Conservation (phyloP, 495 filamentous ascomycete genomes). For the Penicillium lividum region DNA sequence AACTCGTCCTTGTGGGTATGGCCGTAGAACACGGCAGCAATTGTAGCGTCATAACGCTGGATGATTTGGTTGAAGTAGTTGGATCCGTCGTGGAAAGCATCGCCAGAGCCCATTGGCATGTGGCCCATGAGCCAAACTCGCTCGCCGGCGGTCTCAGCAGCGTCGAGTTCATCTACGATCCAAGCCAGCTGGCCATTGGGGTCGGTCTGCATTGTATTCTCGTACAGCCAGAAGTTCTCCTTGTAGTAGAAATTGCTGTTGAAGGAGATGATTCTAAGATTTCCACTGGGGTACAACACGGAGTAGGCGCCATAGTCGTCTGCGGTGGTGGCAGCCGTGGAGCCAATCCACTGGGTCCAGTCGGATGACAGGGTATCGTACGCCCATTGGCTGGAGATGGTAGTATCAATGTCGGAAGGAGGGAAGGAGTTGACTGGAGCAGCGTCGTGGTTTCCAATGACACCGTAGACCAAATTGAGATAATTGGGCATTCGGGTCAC, state of each 20-base stretch:
- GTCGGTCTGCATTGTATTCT: constrained; percentile 48
- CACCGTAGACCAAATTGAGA: constrained; percentile 47
- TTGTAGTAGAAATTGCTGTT: constrained; percentile 59
- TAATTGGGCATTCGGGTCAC: constrained; percentile 24
- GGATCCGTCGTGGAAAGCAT: constrained; percentile 52
- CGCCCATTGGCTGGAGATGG: constrained; percentile 47
- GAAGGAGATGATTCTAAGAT: constrained; percentile 56
- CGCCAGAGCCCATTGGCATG: constrained; percentile 47
- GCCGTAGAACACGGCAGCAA: constrained; percentile 55
- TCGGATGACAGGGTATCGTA: constrained; percentile 49
- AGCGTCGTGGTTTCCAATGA: constrained; percentile 56
- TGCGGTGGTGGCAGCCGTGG: constrained; percentile 32
- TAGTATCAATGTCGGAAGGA: constrained; percentile 33
- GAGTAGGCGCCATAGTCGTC: constrained; percentile 54
- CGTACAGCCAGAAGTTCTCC: constrained; percentile 55
- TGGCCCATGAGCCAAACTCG: constrained; percentile 56
- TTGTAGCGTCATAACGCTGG: constrained; percentile 49
- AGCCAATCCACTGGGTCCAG: constrained; percentile 52
- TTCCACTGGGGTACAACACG: constrained; percentile 34
- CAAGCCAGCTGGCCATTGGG: constrained; percentile 49
- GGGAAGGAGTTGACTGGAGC: constrained; percentile 55
- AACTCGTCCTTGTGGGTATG: constrained; percentile 60
- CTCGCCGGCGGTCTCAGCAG: constrained; percentile 51
- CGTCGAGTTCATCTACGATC: constrained; percentile 52
- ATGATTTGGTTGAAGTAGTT: constrained; percentile 57